Base-by-base conservation (phyloP, 2,329 filamentous ascomycete genomes). In the Trichoderma gracile region DNA sequence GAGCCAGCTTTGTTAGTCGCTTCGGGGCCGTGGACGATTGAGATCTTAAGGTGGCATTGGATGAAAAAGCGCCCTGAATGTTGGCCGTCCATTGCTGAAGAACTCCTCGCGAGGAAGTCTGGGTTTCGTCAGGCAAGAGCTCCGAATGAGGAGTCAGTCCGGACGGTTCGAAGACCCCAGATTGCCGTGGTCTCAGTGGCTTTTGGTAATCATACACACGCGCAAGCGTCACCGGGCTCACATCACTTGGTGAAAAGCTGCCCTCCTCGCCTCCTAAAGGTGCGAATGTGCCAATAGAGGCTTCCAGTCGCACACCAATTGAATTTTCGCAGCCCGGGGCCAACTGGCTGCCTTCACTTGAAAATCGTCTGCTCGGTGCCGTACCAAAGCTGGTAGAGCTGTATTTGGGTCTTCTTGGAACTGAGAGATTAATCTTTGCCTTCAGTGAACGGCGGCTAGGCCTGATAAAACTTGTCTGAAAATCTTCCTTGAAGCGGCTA, bases 401-500 rank as follows among this genome's bases (percentile, higher is more conserved):
- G 14, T 53, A 38, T 69, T 68, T 71, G 68, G 72, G 71, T 65
- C 68, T 73, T 46, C 69, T 75, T 1, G 75, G 73, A 6, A 78
- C 68, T 3, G 72, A 70, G 1, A 77, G 67, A 56, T 78, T 74
- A 0, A 82, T 66, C 42, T 72, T 78, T 5, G 73, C 70, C 42
- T 78, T 69, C 33, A 81, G 67, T 14, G 77, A 78, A 10, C 65
- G 68, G 53, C 70, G 65, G 25, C 25, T 15, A 5, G 58, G 23
- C 9, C 49, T 54, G 7, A 23, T 10, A 21, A 42, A 59, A 40
- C 21, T 30, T 27, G 19, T 23, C 0, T 60, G 52, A 56, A 81
- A 76, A 5, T 79, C 73, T 65, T 82, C 80, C 10, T 69, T 73
- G 68, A 82, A 82, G 21, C 73, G 78, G 67, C 78, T 81, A 52